Base-by-base conservation (phyloP, 2,329 filamentous ascomycete species). In the Xylaria sp. region DNA sequence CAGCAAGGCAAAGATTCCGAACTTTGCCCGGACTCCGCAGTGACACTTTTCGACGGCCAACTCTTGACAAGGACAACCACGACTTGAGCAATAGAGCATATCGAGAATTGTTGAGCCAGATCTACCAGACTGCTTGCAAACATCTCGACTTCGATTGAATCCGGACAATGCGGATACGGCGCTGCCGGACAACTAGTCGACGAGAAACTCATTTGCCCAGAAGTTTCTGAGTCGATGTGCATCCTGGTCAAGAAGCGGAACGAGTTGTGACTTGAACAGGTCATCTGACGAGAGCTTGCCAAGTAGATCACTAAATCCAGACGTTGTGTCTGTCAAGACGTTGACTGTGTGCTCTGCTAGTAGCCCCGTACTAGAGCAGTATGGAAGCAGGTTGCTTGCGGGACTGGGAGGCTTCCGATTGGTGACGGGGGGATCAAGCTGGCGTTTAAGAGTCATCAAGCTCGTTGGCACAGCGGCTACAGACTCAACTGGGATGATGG, bases 401-500 rank as follows among this genome's bases (percentile, higher is more conserved):
- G 67, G 63, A n/a, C 60, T 66, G 2, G 61, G 44, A 5, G 52
- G 52, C 54, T 57, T 68, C 50, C 30, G 55, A 13, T 52, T 9
- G 9, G 54, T 51, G 16, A 52, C 51, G 19, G 60, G 57, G 6
- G 63, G 39, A 19, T 48, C 48, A n/a, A 73, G 60, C 59, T 74
- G 70, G 51, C 65, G 65, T 55, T 72, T 69, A 58, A 82, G 75
- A 0, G 70, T 64, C n/a, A 71, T 68, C 19, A 83, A 67, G 8
- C 70, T 73, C 1, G 66, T 55, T n/a, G 74, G 69, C 13, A 81
- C 69, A 11, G 73, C 69, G 9, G 67, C 60, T 46, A 71, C 59
- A 1, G 71, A 71, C 13, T 73, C 67, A 54, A 82, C 68, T 2
- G 79, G 79, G 16, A 83, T 68, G 42, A 81, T 65, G 4, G 77